These are phyloP conservation scores for Talaromyces pinophilus DNA, from an alignment of 2,329 filamentous ascomycete genomes.

Conservation along the genomic window DNA sequence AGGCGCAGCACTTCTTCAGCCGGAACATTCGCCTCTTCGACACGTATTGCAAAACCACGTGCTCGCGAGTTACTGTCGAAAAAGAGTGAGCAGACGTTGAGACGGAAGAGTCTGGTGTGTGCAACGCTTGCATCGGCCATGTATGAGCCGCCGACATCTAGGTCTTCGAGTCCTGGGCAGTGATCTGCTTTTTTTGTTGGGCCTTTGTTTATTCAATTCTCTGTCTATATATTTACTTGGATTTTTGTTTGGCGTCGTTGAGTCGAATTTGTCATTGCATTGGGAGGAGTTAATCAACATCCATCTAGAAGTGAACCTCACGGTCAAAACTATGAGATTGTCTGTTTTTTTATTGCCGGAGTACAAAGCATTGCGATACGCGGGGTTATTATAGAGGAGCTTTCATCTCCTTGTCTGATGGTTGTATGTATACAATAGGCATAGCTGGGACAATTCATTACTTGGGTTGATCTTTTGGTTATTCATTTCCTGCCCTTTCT, in stretches of 20 bases:
- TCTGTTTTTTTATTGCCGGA: neutral
- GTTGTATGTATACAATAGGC: neutral
- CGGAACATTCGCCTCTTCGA: slow-evolving; percentile 28
- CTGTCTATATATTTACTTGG: slow-evolving; percentile 12
- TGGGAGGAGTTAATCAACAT: slow-evolving; percentile 18
- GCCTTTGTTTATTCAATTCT: neutral
- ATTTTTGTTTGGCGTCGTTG: neutral
- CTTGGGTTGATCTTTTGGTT: neutral
- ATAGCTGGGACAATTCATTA: neutral
- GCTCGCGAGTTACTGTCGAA: slow-evolving; percentile 27
- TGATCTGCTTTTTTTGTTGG: neutral
- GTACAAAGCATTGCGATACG: slow-evolving; percentile 2
- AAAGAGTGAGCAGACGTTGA: slow-evolving; percentile 39
- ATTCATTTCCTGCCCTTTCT: neutral
- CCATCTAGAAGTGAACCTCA: slow-evolving; percentile 6
- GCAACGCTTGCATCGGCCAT: slow-evolving; percentile 41
- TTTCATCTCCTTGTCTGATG: neutral
- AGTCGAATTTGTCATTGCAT: slow-evolving; percentile 10
- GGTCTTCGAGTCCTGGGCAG: slow-evolving; percentile 10
- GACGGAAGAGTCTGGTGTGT: slow-evolving; percentile 43
- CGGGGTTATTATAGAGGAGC: neutral
- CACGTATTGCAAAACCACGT: slow-evolving; percentile 38
- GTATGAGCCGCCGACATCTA: slow-evolving; percentile 10
- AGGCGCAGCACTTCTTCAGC: slow-evolving; percentile 23
- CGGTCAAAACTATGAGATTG: neutral